Base-by-base conservation (phyloP, 148 eudicot species). In the Fagopyrum esculentum region DNA sequence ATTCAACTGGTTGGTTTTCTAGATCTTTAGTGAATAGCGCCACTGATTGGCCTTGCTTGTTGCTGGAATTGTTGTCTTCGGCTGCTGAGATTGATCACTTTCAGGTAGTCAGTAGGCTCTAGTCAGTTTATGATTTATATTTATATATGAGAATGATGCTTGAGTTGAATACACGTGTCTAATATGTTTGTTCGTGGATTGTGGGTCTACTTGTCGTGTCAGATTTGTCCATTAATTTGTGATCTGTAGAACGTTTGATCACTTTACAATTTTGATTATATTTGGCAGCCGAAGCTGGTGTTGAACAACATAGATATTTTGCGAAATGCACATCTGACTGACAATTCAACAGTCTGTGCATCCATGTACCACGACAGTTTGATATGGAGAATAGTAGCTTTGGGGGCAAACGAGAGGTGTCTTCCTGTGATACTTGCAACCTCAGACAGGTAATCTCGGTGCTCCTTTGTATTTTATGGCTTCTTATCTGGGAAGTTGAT, bases 311-410 rank as follows among this genome's bases (percentile, higher is more conserved):
- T 94, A 68, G 98, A 94, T 52, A 85, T 92, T 75, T 78, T 94
- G 81, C 89, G 85, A 86, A 80, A 85, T 83, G 96, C 97, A 59
- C 78, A 81, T 78, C 61, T 82, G 51, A 81, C 78, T 3, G 90
- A 94, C 80, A 89, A 82, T 82, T 85, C 87, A 81, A 85, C 87
- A 45, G 89, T 91, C 71, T 70, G 78, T 76, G 93, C 84, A 52
- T 83, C 98, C 54, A 81, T 85, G 79, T 94, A 91, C 78, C 98
- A 94, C 82, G 98, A 94, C 84, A 91, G 93, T 81, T 87, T 94
- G 80, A 87, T 94, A 75, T 91, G 93, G 96, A 86, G 92, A 78
- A 87, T 90, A 64, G 87, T 92, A 74, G 90, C 97, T 74, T 79
- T 94, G 86, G 96, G 97, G 54, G 96, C 87, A 15, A 94, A 94